Evolutionary conservation across 257 asterid genomes (phyloP), one percentile per base, ranked within the genome.

Genomic region (Fraxinus cuspidata): DNA sequence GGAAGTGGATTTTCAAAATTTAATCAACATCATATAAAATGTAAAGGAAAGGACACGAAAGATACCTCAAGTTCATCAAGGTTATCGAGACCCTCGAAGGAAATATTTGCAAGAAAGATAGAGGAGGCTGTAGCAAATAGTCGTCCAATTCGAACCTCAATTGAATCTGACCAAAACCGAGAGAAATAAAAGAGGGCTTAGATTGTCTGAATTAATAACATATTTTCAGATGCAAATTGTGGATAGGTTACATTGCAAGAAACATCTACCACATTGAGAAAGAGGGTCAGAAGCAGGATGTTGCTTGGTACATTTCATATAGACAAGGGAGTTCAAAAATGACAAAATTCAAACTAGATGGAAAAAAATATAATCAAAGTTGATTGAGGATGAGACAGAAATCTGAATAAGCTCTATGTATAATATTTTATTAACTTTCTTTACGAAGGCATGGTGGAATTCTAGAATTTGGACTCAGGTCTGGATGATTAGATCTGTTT

Each of bases 31-130:
- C 9, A 56, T 28, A 74, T 18, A 44, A 9, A 51, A 40, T 42
- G 68, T 70, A 71, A 67, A 58, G 40, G 65, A 42, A 80, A 35
- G 64, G 40, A 73, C 74, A 72, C 38, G 44, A 5, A 31, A 40
- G 35, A 56, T 74, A 95, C 99, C 98, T 95, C 94, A 68, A 85
- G 85, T 71, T 91, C 94, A 77, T 91, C 94, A 76, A 92, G 85
- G 53, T 79, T 78, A 78, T 91, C 89, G 71, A 93, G 88, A 86
- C 87, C 89, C 73, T 88, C 86, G 71, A 92, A 88, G 80, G 89
- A 68, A 83, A 92, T 86, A 85, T 93, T 86, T 70, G 95, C 92
- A 70, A 93, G 87, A 83, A 82, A 74, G 76, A 83, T 78, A 74
- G 97, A 93, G 75, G 96, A 80, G 25, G 89, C 90, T 79, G 89